Evolutionary conservation across 1,139 yeast genomes (phyloP), one percentile per base, ranked within the genome.

Genomic region (Kodamaea alishanica): DNA sequence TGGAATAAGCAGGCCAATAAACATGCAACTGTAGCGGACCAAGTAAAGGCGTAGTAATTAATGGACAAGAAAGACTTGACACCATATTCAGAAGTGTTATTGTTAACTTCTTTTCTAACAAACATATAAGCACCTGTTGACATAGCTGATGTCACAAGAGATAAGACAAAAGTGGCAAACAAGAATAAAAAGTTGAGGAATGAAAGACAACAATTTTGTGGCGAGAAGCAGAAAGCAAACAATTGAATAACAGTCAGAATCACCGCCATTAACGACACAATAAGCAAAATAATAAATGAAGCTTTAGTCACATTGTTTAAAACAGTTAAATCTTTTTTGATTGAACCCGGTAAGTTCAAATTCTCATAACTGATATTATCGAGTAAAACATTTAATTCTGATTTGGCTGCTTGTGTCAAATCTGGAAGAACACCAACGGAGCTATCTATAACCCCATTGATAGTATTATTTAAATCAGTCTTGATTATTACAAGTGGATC

Each of bases 401-500:
- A 48, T 45, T 48, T 53, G 8, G 59, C 49, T 2, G 58, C 38
- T 26, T 48, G 32, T 28, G 51, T 44, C 26, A 61, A 47, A 22
- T 46, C 38, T 3, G 50, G 35, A n/a, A 49, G 39, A 11, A 49
- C 30, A 12, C 41, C 32, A 24, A 54, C 56, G 6, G 50, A 42
- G 0, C 65, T 70, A 26, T 55, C 54, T n/a, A 60, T 44, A 23
- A 53, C 50, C 20, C 55, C 49, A 36, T 55, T 49, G 37, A 70
- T 52, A 35, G 64, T 56, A 34, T 55, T 46, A 34, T 62, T 62
- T 35, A 77, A 51, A 46, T 73, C 74, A 26, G 61, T 55, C 43
- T 67, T 67, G 40, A 81, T 48, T 28, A 83, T 54, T 3, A 60
- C 56, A 26, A 72, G 60, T 2, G 86, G 81, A 54, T 83, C 78